Conservation (phyloP, 192 early-diverging fungal species). For the Entophlyctis helioformis region DNA sequence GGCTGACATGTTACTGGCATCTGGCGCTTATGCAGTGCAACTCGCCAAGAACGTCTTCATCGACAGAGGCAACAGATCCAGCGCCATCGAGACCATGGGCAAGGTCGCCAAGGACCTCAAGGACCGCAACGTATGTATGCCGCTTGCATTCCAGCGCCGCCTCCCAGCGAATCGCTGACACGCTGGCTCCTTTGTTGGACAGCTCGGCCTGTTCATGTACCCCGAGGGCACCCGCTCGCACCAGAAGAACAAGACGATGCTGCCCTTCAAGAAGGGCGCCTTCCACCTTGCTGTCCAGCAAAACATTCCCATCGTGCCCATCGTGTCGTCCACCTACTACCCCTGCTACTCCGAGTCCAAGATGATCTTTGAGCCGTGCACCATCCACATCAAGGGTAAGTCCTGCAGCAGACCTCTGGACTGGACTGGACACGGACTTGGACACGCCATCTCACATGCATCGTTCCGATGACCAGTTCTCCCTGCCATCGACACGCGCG, state of each 20-base stretch:
- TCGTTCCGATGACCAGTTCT: slow-evolving; percentile 10
- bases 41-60: slow-evolving; percentile 79
- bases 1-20: slow-evolving; percentile 67
- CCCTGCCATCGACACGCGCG: slow-evolving; percentile 19
- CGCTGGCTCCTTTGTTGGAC: neutral
- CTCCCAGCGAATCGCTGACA: neutral
- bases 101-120: slow-evolving; percentile 64
- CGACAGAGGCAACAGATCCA: slow-evolving; percentile 65
- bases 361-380: slow-evolving; percentile 18
- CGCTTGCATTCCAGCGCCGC: neutral
- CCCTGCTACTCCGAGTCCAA: slow-evolving; percentile 16
- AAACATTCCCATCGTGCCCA: slow-evolving; percentile 72
- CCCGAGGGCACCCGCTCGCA: slow-evolving; percentile 85
- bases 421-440: no score
- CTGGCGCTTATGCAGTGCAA: slow-evolving; percentile 33
- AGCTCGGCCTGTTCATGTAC: slow-evolving; percentile 72
- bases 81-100: slow-evolving; percentile 64
- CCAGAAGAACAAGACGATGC: slow-evolving; percentile 50
- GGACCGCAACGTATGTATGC: slow-evolving; percentile 46
- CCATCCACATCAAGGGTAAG: slow-evolving; percentile 32
- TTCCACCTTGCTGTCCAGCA: slow-evolving; percentile 87
- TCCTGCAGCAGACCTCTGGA: neutral
- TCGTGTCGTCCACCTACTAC: slow-evolving; percentile 65
- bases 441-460: no score
- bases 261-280: slow-evolving; percentile 95